Conservation (phyloP, 306 rosid species). For the Prunus campanulata region DNA sequence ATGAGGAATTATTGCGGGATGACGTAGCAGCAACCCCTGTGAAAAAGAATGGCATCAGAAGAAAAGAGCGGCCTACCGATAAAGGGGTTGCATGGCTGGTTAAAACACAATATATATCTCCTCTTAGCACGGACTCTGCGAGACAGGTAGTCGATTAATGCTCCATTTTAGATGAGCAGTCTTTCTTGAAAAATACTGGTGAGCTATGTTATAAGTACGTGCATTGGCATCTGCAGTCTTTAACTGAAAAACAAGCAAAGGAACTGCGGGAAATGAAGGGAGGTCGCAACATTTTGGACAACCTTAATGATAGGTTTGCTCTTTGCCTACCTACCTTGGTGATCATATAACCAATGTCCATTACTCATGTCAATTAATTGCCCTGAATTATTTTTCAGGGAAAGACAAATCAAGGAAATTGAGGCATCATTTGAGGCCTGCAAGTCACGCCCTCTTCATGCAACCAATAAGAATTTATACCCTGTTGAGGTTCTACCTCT, state of each 20-base stretch:
- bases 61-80: conserved; percentile 94
- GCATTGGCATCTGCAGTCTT: conserved; percentile 49
- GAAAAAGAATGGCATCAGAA: conserved; percentile 81
- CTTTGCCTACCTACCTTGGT: conserved; percentile 3
- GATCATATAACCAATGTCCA: not conserved
- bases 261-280: conserved; percentile 88
- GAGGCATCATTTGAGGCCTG: conserved; percentile 98
- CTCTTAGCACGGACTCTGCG: conserved; percentile 85
- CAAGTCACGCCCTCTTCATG: conserved; percentile 86
- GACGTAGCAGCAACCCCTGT: conserved; percentile 78
- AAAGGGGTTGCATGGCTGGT: conserved; percentile 99
- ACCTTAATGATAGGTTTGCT: conserved; percentile 66
- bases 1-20: conserved; percentile 87
- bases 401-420: conserved; percentile 88
- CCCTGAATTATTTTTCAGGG: conserved; percentile 50
- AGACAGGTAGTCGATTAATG: conserved; percentile 64
- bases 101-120: conserved; percentile 96
- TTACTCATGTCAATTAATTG: conserved; percentile 9
- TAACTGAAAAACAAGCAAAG: conserved; percentile 97
- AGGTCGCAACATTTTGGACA: conserved; percentile 66
- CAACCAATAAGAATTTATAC: conserved; percentile 76
- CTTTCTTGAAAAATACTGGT: conserved; percentile 18
- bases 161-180: conserved; percentile 15
- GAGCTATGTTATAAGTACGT: conserved; percentile 25
- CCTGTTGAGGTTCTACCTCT: conserved; percentile 94